A percentile compares a stretch with the other conserved stretches of the same genome.
These are phyloP conservation scores for Jamesozyma lodderae DNA, from an alignment of 805 yeast genomes.

Conservation along the genomic window DNA sequence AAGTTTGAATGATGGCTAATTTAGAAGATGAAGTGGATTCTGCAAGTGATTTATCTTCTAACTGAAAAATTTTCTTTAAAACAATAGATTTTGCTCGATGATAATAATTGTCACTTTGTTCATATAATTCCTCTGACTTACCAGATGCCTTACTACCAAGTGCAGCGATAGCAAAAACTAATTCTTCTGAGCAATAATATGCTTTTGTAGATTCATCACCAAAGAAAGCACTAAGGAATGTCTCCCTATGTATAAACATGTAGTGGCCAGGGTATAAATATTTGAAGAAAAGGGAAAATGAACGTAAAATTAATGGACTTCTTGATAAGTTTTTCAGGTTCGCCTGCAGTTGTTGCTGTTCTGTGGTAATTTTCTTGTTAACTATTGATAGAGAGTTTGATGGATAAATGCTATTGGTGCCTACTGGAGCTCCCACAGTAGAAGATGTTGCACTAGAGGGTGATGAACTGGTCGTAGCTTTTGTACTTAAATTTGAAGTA, in stretches of 20 bases:
- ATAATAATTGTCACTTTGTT: slow-evolving; percentile 36
- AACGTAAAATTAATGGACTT: slow-evolving; percentile 19
- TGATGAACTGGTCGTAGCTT: neutral
- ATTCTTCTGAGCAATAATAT: slow-evolving; percentile 43
- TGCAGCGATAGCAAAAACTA: slow-evolving; percentile 46
- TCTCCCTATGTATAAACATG: slow-evolving; percentile 50
- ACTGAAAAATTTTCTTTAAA: slow-evolving; percentile 31
- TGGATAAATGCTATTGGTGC: slow-evolving; percentile 22
- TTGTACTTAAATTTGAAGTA: neutral
- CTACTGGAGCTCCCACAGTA: slow-evolving; percentile 6
- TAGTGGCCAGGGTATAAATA: slow-evolving; percentile 57
- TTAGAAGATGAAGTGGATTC: slow-evolving; percentile 33
- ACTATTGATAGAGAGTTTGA: slow-evolving; percentile 20
- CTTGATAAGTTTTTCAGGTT: slow-evolving; percentile 17
- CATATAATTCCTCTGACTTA: slow-evolving; percentile 25
- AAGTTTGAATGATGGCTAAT: slow-evolving; percentile 45
- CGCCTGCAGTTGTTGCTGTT: slow-evolving; percentile 8
- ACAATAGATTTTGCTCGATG: slow-evolving; percentile 36
- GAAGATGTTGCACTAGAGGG: neutral
- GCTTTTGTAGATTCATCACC: slow-evolving; percentile 26
- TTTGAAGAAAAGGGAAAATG: slow-evolving; percentile 35
- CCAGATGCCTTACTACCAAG: slow-evolving; percentile 42
- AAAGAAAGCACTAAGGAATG: slow-evolving; percentile 48
- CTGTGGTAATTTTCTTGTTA: slow-evolving; percentile 6
- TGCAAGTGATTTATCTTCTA: slow-evolving; percentile 19